phyloP scores from a whole-genome alignment of 192 early-diverging fungal species.

The Jimgerdemannia lactiflua region DNA sequence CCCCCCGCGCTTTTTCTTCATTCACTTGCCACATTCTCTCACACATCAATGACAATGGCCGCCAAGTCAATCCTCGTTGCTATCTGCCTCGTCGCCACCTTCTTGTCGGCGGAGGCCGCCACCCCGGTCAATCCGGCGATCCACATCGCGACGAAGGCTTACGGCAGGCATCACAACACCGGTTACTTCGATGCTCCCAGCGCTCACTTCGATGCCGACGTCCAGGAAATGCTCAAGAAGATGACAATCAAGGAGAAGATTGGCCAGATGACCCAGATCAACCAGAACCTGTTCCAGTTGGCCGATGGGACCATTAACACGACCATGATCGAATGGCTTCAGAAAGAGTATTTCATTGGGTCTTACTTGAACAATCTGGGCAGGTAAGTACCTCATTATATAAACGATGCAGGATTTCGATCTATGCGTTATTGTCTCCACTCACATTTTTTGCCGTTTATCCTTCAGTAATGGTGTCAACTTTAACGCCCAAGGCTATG shows the following conservation, averaged over 20 bases:
- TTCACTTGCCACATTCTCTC: not conserved
- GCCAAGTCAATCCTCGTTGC: not conserved
- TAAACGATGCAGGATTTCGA: not conserved
- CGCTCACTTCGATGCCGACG: slow-evolving; percentile 41
- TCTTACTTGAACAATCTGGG: slow-evolving; percentile 58
- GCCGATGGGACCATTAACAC: slow-evolving; percentile 49
- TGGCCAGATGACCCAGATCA: slow-evolving; percentile 69
- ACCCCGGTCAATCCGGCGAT: not conserved
- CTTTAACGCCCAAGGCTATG: slow-evolving; percentile 12
- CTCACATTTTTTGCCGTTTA: not conserved
- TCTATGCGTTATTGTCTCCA: not conserved
- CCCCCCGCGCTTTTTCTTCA: not conserved
- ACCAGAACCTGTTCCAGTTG: slow-evolving; percentile 53
- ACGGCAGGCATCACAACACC: not conserved
- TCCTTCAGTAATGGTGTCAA: slow-evolving; percentile 17
- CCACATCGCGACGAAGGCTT: not conserved
- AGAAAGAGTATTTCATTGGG: slow-evolving; percentile 55
- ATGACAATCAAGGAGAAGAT: slow-evolving; percentile 55
- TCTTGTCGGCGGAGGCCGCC: not conserved
- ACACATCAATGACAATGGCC: not conserved
- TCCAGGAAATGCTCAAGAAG: slow-evolving; percentile 31
- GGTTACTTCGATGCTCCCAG: not conserved
- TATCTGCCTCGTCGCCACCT: not conserved
- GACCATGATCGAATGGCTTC: slow-evolving; percentile 50
- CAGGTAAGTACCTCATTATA: slow-evolving; percentile 34